Percentiles rank a stretch among this genome's conserved stretches.
These are phyloP conservation scores for Fusarium nygamai DNA, from an alignment of 2,329 filamentous ascomycete species.

Conservation along the genomic window DNA sequence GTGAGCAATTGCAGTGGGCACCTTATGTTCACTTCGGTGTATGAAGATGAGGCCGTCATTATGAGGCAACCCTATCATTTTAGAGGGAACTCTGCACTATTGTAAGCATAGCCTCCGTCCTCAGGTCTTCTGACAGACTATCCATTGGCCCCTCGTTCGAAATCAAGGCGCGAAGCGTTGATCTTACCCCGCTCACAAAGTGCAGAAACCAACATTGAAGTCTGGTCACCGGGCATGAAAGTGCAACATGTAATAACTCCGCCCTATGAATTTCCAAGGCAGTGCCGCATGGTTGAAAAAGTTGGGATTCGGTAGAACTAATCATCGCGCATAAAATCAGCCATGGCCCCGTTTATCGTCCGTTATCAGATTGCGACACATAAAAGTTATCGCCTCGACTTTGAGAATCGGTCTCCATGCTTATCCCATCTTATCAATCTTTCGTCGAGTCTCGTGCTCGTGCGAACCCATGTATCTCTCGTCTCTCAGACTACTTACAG, in stretches of 20 bases:
- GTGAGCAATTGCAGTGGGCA: rapidly evolving
- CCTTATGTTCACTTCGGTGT: neutral
- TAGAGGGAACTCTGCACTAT: neutral
- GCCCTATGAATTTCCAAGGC: neutral
- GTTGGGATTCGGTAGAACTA: neutral
- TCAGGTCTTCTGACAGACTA: no score
- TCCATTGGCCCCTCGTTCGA: neutral
- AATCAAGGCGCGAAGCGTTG: neutral
- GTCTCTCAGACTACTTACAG: rapidly evolving
- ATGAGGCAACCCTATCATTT: neutral
- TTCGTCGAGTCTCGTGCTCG: neutral
- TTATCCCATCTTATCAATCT: neutral
- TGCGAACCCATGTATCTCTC: neutral
- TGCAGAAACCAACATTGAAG: neutral
- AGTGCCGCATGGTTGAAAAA: rapidly evolving
- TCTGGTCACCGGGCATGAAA: rapidly evolving
- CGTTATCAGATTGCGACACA: neutral
- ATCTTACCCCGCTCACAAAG: neutral
- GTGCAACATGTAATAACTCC: neutral
- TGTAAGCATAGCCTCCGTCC: neutral
- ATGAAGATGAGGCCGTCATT: neutral
- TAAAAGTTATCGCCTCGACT: neutral
- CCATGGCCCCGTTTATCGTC: neutral
- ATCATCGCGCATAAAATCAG: neutral
- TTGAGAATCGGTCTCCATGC: neutral